Base-by-base conservation (phyloP, 2,329 filamentous ascomycete species). In the Fusarium temperatum region DNA sequence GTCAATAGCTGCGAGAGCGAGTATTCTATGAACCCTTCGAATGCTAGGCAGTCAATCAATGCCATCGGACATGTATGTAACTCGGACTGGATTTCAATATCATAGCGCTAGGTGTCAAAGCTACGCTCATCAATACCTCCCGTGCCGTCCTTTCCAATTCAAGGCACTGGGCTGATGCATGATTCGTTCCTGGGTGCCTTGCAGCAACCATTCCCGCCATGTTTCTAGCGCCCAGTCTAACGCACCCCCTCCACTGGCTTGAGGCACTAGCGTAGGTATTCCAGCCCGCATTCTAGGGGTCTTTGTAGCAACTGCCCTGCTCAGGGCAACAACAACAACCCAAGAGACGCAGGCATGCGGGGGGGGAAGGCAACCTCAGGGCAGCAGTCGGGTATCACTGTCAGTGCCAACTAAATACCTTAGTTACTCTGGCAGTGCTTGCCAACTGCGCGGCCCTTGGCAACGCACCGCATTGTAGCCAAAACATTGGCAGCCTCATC, bases 401-500 rank as follows among this genome's bases (percentile, higher is more conserved):
- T 26, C 62, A 51, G 39, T 47, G 39, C 30, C 38, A 45, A 44
- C 50, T 45, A n/a, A 41, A 13, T 44, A 42, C 9, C 28, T 12
- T 30, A 50, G 63, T 62, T 30, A 26, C 48, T 53, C 30, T 53
- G 48, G 10, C 71, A 63, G 67, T 74, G 72, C 68, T 42, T 61
- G 63, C 60, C 68, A 69, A 57, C 38, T 74, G 56, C n/a, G 48
- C 24, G 50, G 39, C 28, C 22, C 71, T 60, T 68, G 65, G 68
- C 65, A 70, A 64, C n/a, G 51, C 63, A 38, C 44, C 38, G 45
- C 28, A 36, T 36, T 22, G 35, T 45, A 67, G 68, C 66, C 72
- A 65, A 76, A 78, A 78, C 76, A 70, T 47, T 68, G 42, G 55
- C 71, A 78, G 71, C 76, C 72, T 78, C 77, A 78, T 73, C 74